Evolutionary conservation across 1,139 yeast species (phyloP), one percentile per base, ranked within the genome.

Genomic region (Arxiozyma heterogenica): DNA sequence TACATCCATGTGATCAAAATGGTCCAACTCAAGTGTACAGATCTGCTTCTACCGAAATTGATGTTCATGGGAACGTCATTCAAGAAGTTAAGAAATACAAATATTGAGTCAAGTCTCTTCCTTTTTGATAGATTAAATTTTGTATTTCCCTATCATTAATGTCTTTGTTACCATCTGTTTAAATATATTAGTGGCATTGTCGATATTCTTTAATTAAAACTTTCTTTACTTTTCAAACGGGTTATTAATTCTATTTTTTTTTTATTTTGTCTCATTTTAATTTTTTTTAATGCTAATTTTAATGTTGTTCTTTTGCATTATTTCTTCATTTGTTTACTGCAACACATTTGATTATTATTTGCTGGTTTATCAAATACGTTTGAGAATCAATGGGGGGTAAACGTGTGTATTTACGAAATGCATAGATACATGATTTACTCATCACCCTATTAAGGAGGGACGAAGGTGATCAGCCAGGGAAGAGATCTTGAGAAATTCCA

Each of bases 21-120:
- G 75, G 75, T 60, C 74, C 75, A 48, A 72, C 74, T 51, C 70
- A 72, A 61, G 72, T 73, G 63, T 73, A 73, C 66, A 72, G 75
- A 62, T 63, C 67, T 58, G 70, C 64, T 52, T 66, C 70, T 43
- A 66, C 68, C 39, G 71, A 68, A 51, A 57, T 67, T 44, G 68
- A 65, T 54, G 59, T 64, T 52, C 63, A 64, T 39, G 68, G 67
- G 50, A 64, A 61, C 52, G 59, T 64, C 21, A 63, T 62, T 47
- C 62, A 57, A 51, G 70, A 65, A 50, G 61, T 66, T 54, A 66
- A 67, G 58, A 65, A 65, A 45, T 66, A 62, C 60, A 66, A 66
- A 57, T 66, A 65, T 54, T 65, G 55, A 59, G 48, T 20, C n/a
- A 20, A 11, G 12, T 21, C 15, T 38, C n/a, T n/a, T 34, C 15